Evolutionary conservation across 495 filamentous ascomycete genomes (phyloP), one percentile per base, ranked within the genome.

Genomic region (Polyplosphaeria fusca): DNA sequence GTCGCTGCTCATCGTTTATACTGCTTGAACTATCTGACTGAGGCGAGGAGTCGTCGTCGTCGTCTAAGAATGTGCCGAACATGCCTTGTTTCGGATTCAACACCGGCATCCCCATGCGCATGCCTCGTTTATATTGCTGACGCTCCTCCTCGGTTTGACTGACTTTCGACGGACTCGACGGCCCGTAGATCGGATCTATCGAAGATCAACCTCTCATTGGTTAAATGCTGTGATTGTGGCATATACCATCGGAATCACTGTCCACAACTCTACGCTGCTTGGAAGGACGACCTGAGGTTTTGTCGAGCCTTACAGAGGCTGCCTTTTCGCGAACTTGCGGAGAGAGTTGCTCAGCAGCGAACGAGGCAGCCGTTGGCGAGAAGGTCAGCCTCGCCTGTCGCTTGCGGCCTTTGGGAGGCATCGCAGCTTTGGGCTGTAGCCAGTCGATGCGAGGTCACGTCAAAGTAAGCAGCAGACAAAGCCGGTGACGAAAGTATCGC

Each of bases 331-430:
- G 56, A 16, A 65, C 61, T 41, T 66, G 63, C 11, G 52, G 25
- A 13, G 58, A 53, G 30, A 68, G 59, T 7, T 38, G 37, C 12
- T 55, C 32, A 1, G 61, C 48, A 2, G 61, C 61, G 5, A 67
- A 65, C 1, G 68, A 70, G 12, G 68, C 64, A 18, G 69, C 54
- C 2, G 68, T 19, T 1, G 70, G 70, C 3, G 65, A 67, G 64
- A 73, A 71, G 42, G 32, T 55, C 16, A 73, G 59, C n/a, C 65
- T 64, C 5, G 64, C 56, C 45, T 73, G 70, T 16, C 61, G 64
- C 38, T 42, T 42, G 30, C 9, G 30, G 22, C 18, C 18, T 35
- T 14, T 35, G 30, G 30, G 30, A 35, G n/a, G n/a, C n/a, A n/a
- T n/a, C n/a, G n/a, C n/a, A n/a, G n/a, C n/a, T n/a, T n/a, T n/a